These are phyloP conservation scores for Condylostoma magnum DNA, from an alignment of 169 alveolate species.

Conservation along the genomic window DNA sequence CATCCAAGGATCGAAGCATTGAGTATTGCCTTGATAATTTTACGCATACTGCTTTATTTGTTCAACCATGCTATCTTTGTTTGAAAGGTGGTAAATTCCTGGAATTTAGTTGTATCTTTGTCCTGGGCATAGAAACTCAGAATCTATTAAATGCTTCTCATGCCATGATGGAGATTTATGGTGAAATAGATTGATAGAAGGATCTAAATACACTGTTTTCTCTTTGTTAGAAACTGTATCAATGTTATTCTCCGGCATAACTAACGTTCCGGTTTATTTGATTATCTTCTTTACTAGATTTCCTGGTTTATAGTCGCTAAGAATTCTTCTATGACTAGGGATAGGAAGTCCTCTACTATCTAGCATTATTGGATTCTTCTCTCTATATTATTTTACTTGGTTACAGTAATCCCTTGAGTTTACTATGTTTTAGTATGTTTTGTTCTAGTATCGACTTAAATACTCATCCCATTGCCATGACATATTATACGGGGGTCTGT, in stretches of 20 bases:
- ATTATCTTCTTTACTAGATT: constrained; percentile 9
- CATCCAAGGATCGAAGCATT: constrained; percentile 29
- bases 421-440: neutral
- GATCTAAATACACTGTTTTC: neutral
- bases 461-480: too few species aligned
- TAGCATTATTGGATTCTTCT: neutral
- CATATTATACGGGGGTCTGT: too few species aligned
- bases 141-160: constrained; percentile 4
- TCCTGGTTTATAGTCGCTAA: constrained; percentile 8
- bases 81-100: constrained; percentile 18
- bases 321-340: neutral
- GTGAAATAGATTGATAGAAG: neutral
- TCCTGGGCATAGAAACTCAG: constrained; percentile 13
- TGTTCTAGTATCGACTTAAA: too few species aligned
- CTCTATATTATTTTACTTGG: neutral
- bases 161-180: constrained; percentile 27
- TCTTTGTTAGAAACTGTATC: neutral
- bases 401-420: neutral
- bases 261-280: neutral
- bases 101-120: constrained; percentile 39
- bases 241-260: neutral
- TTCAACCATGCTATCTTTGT: constrained; percentile 23
- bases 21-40: constrained; percentile 5
- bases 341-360: constrained; percentile 15
- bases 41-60: constrained; percentile 26